Conservation (phyloP, 2,329 filamentous ascomycete species). For the Bisporella sp. region DNA sequence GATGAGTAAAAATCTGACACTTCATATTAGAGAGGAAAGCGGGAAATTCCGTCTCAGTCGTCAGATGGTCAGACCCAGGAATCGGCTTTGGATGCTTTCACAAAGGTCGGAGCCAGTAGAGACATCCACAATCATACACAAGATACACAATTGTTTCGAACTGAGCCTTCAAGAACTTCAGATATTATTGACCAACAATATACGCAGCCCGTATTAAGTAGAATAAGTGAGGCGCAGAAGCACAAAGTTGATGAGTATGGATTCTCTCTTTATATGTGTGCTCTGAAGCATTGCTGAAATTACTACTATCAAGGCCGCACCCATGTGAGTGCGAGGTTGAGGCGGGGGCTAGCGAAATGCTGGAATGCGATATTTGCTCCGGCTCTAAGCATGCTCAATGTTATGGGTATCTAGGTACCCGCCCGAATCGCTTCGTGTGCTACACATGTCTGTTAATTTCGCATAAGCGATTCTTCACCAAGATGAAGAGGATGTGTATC, state of each 20-base stretch:
- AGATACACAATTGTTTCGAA: conserved; percentile 6
- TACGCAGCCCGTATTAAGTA: background rate
- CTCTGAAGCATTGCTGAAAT: too few relatives aligned
- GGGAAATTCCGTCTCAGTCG: background rate
- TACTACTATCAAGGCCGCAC: too few relatives aligned
- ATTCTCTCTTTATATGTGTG: background rate
- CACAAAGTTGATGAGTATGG: background rate
- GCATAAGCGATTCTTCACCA: background rate
- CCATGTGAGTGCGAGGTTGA: conserved; percentile 11
- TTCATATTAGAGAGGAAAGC: too few relatives aligned
- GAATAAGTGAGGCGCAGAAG: background rate
- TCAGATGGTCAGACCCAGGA: background rate
- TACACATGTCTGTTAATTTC: conserved; percentile 14
- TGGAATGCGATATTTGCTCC: conserved; percentile 15
- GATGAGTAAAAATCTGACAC: too few relatives aligned
- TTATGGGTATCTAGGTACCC: conserved; percentile 16
- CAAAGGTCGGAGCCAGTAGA: conserved; percentile 5
- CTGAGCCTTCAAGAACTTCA: background rate
- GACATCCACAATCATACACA: conserved; percentile 9
- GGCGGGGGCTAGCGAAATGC: conserved; percentile 5
- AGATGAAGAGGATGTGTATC: conserved; percentile 8
- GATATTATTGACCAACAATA: background rate
- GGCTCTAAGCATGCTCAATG: conserved; percentile 15
- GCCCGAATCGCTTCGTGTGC: conserved; percentile 6
- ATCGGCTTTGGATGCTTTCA: background rate